These are phyloP conservation scores for Albophoma yamanashiensis DNA, from an alignment of 2,329 filamentous ascomycete species.

Conservation along the genomic window DNA sequence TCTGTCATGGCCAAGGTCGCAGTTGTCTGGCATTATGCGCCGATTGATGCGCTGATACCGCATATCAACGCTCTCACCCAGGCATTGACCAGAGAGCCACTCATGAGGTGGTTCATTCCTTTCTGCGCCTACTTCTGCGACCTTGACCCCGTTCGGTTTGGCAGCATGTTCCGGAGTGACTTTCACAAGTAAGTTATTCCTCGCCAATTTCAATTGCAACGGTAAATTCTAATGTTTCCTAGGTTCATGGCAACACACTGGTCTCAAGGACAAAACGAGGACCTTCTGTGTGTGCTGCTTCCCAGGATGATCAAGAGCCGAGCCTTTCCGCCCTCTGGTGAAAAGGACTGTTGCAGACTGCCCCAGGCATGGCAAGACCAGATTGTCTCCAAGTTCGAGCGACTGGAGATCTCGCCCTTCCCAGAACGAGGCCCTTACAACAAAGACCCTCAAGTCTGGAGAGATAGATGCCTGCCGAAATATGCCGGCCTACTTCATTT, in stretches of 20 bases:
- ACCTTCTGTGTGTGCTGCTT: slow-evolving; percentile 57
- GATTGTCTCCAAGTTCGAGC: slow-evolving; percentile 59
- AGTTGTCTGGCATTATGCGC: slow-evolving; percentile 63
- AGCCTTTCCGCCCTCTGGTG: slow-evolving; percentile 41
- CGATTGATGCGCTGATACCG: slow-evolving; percentile 69
- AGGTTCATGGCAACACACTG: slow-evolving; percentile 70
- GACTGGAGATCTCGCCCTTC: slow-evolving; percentile 52
- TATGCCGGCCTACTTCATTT: slow-evolving; percentile 58
- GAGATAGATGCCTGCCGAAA: slow-evolving; percentile 52
- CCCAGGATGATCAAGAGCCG: slow-evolving; percentile 50
- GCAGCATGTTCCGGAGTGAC: slow-evolving; percentile 64
- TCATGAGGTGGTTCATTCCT: slow-evolving; percentile 65
- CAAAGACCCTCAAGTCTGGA: slow-evolving; percentile 51
- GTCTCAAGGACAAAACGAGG: slow-evolving; percentile 54
- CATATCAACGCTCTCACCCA: slow-evolving; percentile 56
- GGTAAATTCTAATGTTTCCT: slow-evolving; percentile 7
- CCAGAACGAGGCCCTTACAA: slow-evolving; percentile 53
- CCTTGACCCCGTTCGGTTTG: slow-evolving; percentile 63
- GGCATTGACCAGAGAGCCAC: slow-evolving; percentile 50
- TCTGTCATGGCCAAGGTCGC: slow-evolving; percentile 46
- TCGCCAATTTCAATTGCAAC: too few relatives aligned
- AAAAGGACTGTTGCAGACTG: slow-evolving; percentile 43
- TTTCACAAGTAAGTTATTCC: slow-evolving; percentile 60
- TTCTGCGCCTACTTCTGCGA: slow-evolving; percentile 79
- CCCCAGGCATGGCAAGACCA: slow-evolving; percentile 63